Conservation (phyloP, 2,329 filamentous ascomycete genomes). For the Ascochyta clinopodiicola region DNA sequence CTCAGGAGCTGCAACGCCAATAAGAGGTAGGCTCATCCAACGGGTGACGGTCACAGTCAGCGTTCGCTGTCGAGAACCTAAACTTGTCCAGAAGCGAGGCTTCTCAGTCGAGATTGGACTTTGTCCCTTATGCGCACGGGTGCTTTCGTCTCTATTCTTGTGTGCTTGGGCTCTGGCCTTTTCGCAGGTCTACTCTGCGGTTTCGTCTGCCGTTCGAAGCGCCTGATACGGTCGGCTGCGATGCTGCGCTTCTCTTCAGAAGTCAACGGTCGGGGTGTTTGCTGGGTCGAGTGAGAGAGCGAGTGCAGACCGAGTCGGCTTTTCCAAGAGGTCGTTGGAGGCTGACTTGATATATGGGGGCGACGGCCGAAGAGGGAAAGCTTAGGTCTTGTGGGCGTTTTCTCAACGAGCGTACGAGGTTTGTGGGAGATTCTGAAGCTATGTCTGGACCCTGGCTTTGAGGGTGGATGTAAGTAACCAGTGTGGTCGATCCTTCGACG, state of each 20-base stretch:
- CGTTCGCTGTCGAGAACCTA: background rate
- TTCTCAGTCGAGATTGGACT: background rate
- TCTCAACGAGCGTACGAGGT: slow-evolving; percentile 1
- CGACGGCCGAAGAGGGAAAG: background rate
- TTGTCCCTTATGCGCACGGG: background rate
- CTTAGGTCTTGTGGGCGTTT: background rate
- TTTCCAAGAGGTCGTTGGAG: background rate
- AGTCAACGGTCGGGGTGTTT: background rate
- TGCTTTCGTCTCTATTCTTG: background rate
- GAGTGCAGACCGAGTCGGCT: background rate
- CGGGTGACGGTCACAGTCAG: background rate
- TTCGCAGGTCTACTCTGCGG: background rate
- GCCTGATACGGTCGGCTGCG: slow-evolving; percentile 8
- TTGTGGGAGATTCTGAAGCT: background rate
- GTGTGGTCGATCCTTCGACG: background rate
- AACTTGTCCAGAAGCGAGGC: background rate
- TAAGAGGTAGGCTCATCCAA: slow-evolving; percentile 9
- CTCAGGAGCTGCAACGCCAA: slow-evolving; percentile 2
- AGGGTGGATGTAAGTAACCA: background rate
- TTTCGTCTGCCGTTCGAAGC: background rate
- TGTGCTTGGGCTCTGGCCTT: background rate
- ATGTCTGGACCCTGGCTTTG: background rate
- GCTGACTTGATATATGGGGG: background rate
- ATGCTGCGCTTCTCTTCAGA: slow-evolving; percentile 4
- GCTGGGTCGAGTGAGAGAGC: background rate